Conservation (phyloP, 208 protist genomes). For the Acanthamoeba royreba region DNA sequence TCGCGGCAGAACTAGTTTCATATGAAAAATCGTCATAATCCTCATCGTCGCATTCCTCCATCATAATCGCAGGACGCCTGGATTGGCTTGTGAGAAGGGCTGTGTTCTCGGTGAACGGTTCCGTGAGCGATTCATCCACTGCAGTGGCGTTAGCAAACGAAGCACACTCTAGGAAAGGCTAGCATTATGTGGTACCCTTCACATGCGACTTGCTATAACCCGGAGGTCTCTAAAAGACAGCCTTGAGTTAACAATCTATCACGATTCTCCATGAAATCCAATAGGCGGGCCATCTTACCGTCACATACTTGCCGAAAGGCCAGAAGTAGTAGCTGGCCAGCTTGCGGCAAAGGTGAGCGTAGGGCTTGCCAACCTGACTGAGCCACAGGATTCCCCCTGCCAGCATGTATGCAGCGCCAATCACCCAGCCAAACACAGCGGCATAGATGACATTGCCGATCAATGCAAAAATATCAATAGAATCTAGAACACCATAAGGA, state of each 20-base stretch:
- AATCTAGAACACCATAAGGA: no score
- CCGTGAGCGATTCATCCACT: not conserved
- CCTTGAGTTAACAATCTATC: not conserved
- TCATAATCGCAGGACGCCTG: not conserved
- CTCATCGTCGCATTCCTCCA: not conserved
- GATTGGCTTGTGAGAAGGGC: not conserved
- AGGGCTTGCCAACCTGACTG: conserved; percentile 55
- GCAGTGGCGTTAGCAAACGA: not conserved
- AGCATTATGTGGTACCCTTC: not conserved
- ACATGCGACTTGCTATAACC: not conserved
- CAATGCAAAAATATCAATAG: not conserved
- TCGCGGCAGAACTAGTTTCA: not conserved
- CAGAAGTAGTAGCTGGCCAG: conserved; percentile 68
- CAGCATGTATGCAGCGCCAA: not conserved
- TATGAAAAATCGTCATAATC: not conserved
- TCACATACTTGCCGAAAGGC: conserved; percentile 66
- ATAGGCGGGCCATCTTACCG: not conserved
- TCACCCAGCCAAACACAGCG: not conserved
- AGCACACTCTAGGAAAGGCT: not conserved
- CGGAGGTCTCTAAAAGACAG: not conserved
- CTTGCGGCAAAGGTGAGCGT: conserved; percentile 50
- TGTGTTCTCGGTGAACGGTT: not conserved
- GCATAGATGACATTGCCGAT: not conserved
- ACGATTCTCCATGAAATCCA: not conserved
- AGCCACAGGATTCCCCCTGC: not conserved